phyloP scores from a whole-genome alignment of 1,284 basidiomycete genomes.

The Naganishia sp. region DNA sequence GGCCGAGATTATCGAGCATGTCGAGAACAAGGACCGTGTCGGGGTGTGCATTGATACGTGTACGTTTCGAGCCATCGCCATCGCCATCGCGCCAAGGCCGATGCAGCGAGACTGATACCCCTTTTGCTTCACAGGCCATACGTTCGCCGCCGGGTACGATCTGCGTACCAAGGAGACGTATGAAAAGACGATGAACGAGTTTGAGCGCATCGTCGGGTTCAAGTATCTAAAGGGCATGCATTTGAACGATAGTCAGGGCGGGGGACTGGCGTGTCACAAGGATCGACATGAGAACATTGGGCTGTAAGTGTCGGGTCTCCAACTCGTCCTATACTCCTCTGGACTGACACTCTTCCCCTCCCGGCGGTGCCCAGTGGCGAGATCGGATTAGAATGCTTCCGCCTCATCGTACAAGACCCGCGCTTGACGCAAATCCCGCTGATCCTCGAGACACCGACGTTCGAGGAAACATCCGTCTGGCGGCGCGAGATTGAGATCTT shows the following conservation, averaged over 20 bases:
- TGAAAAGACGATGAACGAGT: constrained; percentile 57
- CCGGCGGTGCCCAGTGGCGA: constrained; percentile 59
- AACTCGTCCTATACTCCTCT: too few species aligned
- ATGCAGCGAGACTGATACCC: constrained; percentile 11
- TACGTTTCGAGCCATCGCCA: constrained; percentile 45
- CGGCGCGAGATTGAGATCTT: constrained; percentile 64
- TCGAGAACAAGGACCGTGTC: constrained; percentile 72
- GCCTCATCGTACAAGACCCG: constrained; percentile 67
- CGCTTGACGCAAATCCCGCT: constrained; percentile 71
- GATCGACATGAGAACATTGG: constrained; percentile 85
- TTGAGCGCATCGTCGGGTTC: constrained; percentile 69
- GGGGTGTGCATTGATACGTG: constrained; percentile 86
- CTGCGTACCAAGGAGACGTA: constrained; percentile 62
- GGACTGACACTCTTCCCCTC: too few species aligned
- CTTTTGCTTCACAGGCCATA: constrained; percentile 61
- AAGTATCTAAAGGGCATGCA: constrained; percentile 77
- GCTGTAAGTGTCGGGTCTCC: constrained; percentile 56
- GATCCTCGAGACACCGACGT: constrained; percentile 76
- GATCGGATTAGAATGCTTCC: constrained; percentile 67
- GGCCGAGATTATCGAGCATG: constrained; percentile 67
- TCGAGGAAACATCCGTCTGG: constrained; percentile 61
- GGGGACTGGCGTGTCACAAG: constrained; percentile 57
- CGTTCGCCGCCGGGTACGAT: constrained; percentile 81
- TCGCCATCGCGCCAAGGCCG: too few species aligned
- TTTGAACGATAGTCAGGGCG: constrained; percentile 68